A percentile compares a stretch with the other conserved stretches of the same genome.
phyloP scores from a whole-genome alignment of 306 rosid species.

The Dryas octopetala region DNA sequence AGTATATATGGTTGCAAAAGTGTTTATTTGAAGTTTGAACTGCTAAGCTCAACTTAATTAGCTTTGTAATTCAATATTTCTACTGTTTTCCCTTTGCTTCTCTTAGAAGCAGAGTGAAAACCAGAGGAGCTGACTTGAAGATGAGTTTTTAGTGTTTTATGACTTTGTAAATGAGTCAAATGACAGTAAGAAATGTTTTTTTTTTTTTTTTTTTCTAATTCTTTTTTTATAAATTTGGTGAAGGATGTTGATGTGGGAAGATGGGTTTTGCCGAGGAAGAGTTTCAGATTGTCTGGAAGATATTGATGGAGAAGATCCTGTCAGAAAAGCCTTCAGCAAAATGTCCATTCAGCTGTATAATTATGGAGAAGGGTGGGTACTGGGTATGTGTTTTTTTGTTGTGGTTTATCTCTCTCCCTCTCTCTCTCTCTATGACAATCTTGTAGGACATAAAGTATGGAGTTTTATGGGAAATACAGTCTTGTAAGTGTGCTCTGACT shows the following conservation, averaged over 20 bases:
- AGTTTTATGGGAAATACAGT: not conserved
- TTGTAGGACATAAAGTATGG: not conserved
- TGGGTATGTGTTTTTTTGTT: conserved; percentile 77
- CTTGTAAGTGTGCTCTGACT: conserved; percentile 25
- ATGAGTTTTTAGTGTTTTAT: not conserved
- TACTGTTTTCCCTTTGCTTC: not conserved
- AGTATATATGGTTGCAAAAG: conserved; percentile 25
- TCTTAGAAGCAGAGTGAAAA: too few relatives aligned
- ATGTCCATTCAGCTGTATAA: conserved; percentile 99
- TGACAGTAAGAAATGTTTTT: not conserved
- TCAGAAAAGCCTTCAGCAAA: conserved; percentile 94
- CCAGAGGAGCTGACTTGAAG: not conserved
- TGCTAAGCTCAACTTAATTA: not conserved
- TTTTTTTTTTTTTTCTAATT: not conserved
- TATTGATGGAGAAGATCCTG: conserved; percentile 90
- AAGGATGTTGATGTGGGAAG: conserved; percentile 99
- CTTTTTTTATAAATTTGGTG: conserved; percentile 17
- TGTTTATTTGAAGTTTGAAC: not conserved
- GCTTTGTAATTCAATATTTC: not conserved
- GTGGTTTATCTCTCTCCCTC: conserved; percentile 6
- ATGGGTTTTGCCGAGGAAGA: conserved; percentile 93
- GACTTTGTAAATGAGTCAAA: not conserved
- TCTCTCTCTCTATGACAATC: not conserved
- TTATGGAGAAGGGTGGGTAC: conserved; percentile 99
- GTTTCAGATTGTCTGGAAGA: conserved; percentile 73